Base-by-base conservation (phyloP, 345 rosid genomes). In the Camelina laxa region DNA sequence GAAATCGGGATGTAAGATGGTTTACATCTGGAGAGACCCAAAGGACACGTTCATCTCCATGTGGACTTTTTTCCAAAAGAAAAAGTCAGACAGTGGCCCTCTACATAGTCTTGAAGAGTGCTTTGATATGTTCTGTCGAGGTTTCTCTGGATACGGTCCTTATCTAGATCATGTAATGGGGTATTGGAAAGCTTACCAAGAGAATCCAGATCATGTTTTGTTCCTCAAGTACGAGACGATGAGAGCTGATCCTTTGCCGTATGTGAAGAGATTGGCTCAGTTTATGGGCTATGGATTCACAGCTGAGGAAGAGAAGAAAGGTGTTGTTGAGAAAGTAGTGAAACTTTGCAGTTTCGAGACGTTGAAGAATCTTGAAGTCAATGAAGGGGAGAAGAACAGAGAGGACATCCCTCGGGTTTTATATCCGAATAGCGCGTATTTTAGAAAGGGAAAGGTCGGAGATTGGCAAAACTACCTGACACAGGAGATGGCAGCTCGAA, bases 401-500 rank as follows among this genome's bases (percentile, higher is more conserved):
- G 17, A 47, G 9, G 20, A 47, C 5, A 1, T 20, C 0, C 14
- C 49, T 21, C 2, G 2, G n/a, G 5, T 15, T 14, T 7, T 9
- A 9, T 13, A 5, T 6, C 1, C 31, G 10, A 76, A 79, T 21
- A 69, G 56, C 4, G 64, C 57, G 0, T 77, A 22, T 38, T 77
- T 73, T 3, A 70, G 78, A 57, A 71, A 77, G 65, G 84, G 80
- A 2, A 47, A 51, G n/a, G 82, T 77, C 4, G 83, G 86, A 56
- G 84, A 75, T 47, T 83, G 79, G 74, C 13, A 61, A 13, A 72
- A 60, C 48, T 82, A 72, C 55, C 12, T 77, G 22, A 49, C 75
- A 11, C 58, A 57, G 0, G 68, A 73, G 54, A 83, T 80, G 84
- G 77, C 27, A 0, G 73, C 58, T 7, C 72, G 72, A 4, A 7